Base-by-base conservation (phyloP, 2,329 filamentous ascomycete genomes). In the Monosporascus cannonballus region DNA sequence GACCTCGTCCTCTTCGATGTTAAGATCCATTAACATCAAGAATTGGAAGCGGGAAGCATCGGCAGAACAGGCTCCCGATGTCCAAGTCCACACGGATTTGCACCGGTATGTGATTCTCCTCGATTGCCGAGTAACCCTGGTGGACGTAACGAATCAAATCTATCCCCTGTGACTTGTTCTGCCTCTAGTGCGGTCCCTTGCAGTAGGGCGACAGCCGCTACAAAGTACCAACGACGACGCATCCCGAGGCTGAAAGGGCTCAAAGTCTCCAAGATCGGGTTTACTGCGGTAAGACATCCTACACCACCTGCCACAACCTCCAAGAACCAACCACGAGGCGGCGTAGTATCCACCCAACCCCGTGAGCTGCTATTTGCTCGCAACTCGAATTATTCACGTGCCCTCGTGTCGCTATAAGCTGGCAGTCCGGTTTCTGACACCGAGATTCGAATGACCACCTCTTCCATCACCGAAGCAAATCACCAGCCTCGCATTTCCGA, bases 401-500 rank as follows among this genome's bases (percentile, higher is more conserved):
- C 9, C 25, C 24, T n/a, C 24, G 42, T 46, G 24, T 15, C 24
- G n/a, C 11, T 17, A 30, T n/a, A 18, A 7, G 25, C 15, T 18
- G 17, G 2, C n/a, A 44, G 41, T 8, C 14, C 15, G 30, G 30
- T 34, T 5, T 46, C 42, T 5, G 42, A 46, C 42, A 25, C 42
- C 42, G 42, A 46, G 39, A 42, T 20, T 42, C 39, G 39, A 20
- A 14, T 42, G 39, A 42, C 20, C 18, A 42, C 6, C 37, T 30
- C 42, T 14, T 15, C n/a, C 24, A 41, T 5, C 38, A 41, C 17
- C 38, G 38, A 41, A 20, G 9, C 38, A 25, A 30, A 49, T 47
- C 22, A 44, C 49, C 49, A 56, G 54, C 52, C 56, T 45, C 53
- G 53, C 44, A 18, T 8, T 20, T 41, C 17, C 6, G 30, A 34